phyloP scores from a whole-genome alignment of 2,329 filamentous ascomycete genomes.

The Neofusicoccum cordaticola region DNA sequence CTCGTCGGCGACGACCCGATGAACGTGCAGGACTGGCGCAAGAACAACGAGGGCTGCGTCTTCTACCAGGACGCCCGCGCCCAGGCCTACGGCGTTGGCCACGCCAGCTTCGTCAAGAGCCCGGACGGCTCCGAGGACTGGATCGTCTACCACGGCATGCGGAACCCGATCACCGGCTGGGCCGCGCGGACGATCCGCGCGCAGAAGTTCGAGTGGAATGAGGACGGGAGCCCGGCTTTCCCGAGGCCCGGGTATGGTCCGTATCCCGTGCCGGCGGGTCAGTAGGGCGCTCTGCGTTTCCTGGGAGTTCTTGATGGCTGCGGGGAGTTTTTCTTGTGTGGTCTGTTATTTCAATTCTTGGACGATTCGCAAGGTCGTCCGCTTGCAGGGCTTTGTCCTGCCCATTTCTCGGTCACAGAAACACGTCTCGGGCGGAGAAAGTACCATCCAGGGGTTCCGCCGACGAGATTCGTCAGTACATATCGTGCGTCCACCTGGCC shows the following conservation, averaged over 20 bases:
- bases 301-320: too few species aligned
- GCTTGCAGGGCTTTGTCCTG: too few species aligned
- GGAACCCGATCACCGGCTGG: conserved; percentile 48
- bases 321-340: too few species aligned
- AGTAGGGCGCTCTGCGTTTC: conserved; percentile 12
- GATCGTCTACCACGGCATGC: conserved; percentile 56
- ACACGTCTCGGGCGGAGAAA: too few species aligned
- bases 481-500: too few species aligned
- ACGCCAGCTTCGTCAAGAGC: conserved; percentile 50
- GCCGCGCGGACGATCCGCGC: conserved; percentile 47
- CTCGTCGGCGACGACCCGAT: conserved; percentile 50
- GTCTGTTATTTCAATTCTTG: too few species aligned
- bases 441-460: too few species aligned
- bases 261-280: conserved; percentile 40
- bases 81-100: conserved; percentile 49
- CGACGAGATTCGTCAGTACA: too few species aligned
- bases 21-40: conserved; percentile 48
- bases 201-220: conserved; percentile 50
- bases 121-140: conserved; percentile 49
- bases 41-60: conserved; percentile 46
- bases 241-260: conserved; percentile 51
- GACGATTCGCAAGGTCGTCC: too few species aligned
- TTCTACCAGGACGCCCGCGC: conserved; percentile 50
- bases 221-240: conserved; percentile 47
- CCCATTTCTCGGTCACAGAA: too few species aligned